These are phyloP conservation scores for Nidula niveotomentosa DNA, from an alignment of 1,284 basidiomycete genomes.

Conservation along the genomic window DNA sequence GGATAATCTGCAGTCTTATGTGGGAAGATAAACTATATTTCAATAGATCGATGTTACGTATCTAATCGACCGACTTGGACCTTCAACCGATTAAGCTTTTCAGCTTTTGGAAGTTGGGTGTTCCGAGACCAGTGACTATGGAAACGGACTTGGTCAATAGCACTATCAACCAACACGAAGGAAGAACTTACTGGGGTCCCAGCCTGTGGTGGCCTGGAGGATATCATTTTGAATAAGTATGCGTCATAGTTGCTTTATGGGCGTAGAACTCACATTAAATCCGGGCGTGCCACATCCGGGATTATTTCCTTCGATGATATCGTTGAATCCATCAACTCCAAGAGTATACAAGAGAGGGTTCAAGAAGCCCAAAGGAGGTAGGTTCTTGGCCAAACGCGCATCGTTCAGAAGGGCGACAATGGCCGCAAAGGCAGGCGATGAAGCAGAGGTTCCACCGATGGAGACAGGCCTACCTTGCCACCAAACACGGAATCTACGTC, in stretches of 20 bases:
- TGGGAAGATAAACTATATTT: no score
- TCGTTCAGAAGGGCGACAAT: slow-evolving; percentile 35
- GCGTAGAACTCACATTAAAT: slow-evolving; percentile 37
- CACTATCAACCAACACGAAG: background rate
- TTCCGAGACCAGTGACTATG: slow-evolving; percentile 48
- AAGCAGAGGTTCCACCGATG: slow-evolving; percentile 52
- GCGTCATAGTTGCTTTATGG: background rate
- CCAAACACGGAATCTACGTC: slow-evolving; percentile 38
- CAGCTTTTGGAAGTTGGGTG: slow-evolving; percentile 43
- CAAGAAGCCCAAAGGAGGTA: slow-evolving; percentile 44
- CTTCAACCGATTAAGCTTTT: slow-evolving; percentile 5
- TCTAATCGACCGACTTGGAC: no score
- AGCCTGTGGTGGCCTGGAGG: slow-evolving; percentile 33
- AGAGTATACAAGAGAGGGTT: slow-evolving; percentile 33
- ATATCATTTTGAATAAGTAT: background rate
- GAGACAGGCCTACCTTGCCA: slow-evolving; percentile 22
- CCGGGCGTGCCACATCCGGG: slow-evolving; percentile 55
- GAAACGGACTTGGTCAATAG: background rate
- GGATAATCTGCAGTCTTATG: no score
- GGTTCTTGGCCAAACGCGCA: slow-evolving; percentile 1
- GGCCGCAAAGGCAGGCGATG: slow-evolving; percentile 45
- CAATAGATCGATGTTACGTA: no score
- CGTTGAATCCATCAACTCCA: slow-evolving; percentile 42
- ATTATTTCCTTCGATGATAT: slow-evolving; percentile 53
- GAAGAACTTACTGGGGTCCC: slow-evolving; percentile 35